These are phyloP conservation scores for Penicillium goetzii DNA, from an alignment of 495 filamentous ascomycete genomes.

Conservation along the genomic window DNA sequence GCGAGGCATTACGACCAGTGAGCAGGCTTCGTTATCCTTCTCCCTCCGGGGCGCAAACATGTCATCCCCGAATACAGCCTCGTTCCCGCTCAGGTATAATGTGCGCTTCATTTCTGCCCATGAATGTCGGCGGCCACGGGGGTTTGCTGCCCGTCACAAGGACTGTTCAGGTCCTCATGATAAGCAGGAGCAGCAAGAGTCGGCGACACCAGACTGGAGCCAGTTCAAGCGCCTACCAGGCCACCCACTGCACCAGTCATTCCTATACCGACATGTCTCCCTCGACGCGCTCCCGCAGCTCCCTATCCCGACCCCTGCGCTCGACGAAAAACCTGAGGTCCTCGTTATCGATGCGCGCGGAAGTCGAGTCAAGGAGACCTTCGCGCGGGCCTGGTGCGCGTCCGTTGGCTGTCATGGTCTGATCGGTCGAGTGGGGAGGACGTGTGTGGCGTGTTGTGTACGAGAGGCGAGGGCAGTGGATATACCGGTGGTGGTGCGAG, in stretches of 20 bases:
- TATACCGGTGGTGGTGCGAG: conserved; percentile 65
- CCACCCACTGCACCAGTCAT: conserved; percentile 68
- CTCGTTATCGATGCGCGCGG: conserved; percentile 55
- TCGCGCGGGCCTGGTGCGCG: conserved; percentile 70
- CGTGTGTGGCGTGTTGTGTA: conserved; percentile 69
- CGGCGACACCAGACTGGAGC: conserved; percentile 27
- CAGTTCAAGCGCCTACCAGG: conserved; percentile 46
- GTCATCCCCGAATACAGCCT: conserved; percentile 39
- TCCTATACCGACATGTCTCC: conserved; percentile 58
- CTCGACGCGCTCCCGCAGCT: conserved; percentile 53
- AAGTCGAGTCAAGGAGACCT: conserved; percentile 61
- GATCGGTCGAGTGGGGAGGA: conserved; percentile 64
- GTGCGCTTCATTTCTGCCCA: conserved; percentile 68
- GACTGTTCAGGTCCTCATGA: conserved; percentile 1
- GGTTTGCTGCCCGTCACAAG: conserved; percentile 27
- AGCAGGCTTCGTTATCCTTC: conserved; percentile 58
- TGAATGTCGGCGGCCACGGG: conserved; percentile 62
- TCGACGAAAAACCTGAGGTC: conserved; percentile 40
- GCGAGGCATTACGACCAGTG: conserved; percentile 44
- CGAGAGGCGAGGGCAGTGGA: conserved; percentile 70
- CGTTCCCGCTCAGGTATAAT: conserved; percentile 60
- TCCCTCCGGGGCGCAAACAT: conserved; percentile 27
- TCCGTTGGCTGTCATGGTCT: conserved; percentile 70
- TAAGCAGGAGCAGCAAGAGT: conserved; percentile 38
- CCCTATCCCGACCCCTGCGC: conserved; percentile 14